Conservation (phyloP, 371 early-diverging fungal species). For the Mucor indicus region DNA sequence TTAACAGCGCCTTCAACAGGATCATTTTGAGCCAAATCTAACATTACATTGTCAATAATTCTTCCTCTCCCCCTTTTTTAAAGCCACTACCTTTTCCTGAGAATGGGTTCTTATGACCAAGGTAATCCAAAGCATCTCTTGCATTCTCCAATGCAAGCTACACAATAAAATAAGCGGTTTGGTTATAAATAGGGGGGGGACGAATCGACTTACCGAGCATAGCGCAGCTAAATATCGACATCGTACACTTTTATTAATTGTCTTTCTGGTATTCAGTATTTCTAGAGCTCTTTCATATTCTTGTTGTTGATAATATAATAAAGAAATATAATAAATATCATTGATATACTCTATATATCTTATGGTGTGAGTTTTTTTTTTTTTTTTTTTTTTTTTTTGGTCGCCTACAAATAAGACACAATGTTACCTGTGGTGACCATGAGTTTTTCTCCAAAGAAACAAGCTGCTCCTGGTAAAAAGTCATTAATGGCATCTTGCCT, state of each 20-base stretch:
- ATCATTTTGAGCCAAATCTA: constrained; percentile 1
- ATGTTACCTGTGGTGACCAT: constrained; percentile 54
- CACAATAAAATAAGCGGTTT: neutral
- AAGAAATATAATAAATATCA: constrained; percentile 61
- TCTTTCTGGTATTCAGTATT: constrained; percentile 47
- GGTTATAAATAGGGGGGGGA: neutral
- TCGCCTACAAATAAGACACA: too few relatives aligned
- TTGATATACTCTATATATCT: constrained; percentile 46
- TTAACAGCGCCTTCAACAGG: constrained; percentile 17
- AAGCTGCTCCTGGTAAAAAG: constrained; percentile 52
- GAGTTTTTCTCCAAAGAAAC: constrained; percentile 63
- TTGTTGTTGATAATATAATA: constrained; percentile 54
- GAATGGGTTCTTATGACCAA: constrained; percentile 59
- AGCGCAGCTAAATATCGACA: constrained; percentile 63
- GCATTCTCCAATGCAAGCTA: constrained; percentile 60
- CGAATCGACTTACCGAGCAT: constrained; percentile 49
- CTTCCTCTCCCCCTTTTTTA: neutral
- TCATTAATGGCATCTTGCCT: constrained; percentile 51
- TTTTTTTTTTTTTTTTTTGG: too few relatives aligned
- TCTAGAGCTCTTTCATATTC: constrained; percentile 61
- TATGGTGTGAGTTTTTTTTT: neutral
- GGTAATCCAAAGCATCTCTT: constrained; percentile 55
- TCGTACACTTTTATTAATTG: constrained; percentile 51
- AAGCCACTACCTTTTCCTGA: constrained; percentile 23
- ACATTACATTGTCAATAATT: neutral